Evolutionary conservation across 331 rosid genomes (phyloP), one percentile per base, ranked within the genome.

Genomic region (Dryas integrifolia): DNA sequence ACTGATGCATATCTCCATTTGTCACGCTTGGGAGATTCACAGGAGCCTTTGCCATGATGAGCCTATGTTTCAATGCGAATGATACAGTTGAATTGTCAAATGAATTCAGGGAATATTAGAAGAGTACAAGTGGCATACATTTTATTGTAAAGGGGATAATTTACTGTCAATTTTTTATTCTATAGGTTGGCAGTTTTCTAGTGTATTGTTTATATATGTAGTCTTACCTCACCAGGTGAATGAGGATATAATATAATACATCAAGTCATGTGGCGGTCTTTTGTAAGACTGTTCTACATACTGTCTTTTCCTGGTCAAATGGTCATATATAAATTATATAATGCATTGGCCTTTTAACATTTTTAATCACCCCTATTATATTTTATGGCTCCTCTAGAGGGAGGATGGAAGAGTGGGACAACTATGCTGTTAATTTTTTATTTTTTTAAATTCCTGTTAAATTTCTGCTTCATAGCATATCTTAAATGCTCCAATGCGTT

Each of bases 1-100:
- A 92, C 96, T 6, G 96, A 92, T 80, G 98, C 96, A 39, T 92
- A 90, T 81, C 96, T 92, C 57, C 98, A 90, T 73, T 71, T 92
- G 70, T 92, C 98, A 55, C 96, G 96, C 68, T 75, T 90, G 80
- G 96, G 96, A 79, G 96, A 90, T 85, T 92, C 96, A 15, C 92
- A 92, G 75, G 96, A 92, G 44, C 98, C 98, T 49, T 74, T 92
- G 81, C 84, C 96, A 11, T 92, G 82, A 87, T 58, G 66, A 38
- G 9, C 30, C 11, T 2, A 39, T 41, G 44, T 56, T 44, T 56
- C 65, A 5, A 43, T 30, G 8, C 45, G 39, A 12, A 21, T 26
- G 30, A 55, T 57, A 55, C 41, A 0, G 51, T 43, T 45, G 75
- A 58, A 58, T 71, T 58, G 6, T 15, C 15, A 9, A 26, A 45